These are phyloP conservation scores for Pulveroboletus sp. DNA, from an alignment of 768 basidiomycete species.

Conservation along the genomic window DNA sequence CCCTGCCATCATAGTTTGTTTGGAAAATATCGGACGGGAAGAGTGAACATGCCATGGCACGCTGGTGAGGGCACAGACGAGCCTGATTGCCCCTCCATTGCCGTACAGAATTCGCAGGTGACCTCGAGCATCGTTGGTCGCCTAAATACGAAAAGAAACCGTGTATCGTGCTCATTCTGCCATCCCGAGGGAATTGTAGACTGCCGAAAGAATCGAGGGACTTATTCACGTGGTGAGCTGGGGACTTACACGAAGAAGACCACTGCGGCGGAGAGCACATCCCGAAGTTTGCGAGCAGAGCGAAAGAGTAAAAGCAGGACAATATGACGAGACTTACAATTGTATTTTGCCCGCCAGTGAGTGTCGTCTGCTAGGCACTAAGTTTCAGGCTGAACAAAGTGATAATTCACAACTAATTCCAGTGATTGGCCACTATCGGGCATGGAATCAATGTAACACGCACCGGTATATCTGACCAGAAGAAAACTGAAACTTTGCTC, in stretches of 20 bases:
- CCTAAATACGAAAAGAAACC: neutral
- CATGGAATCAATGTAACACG: slow-evolving; percentile 15
- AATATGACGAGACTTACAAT: slow-evolving; percentile 43
- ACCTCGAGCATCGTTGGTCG: slow-evolving; percentile 12
- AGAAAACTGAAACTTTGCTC: slow-evolving; percentile 56
- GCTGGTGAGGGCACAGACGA: neutral
- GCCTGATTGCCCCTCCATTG: slow-evolving; percentile 30
- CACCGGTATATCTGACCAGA: slow-evolving; percentile 57
- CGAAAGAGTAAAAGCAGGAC: neutral
- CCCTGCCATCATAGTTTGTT: slow-evolving; percentile 18
- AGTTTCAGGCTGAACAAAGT: slow-evolving; percentile 21
- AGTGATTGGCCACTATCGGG: slow-evolving; percentile 12
- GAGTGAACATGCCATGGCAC: neutral
- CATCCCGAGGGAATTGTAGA: slow-evolving; percentile 26
- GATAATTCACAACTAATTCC: slow-evolving; percentile 12
- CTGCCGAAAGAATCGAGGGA: slow-evolving; percentile 3
- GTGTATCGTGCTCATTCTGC: slow-evolving; percentile 15
- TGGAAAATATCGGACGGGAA: slow-evolving; percentile 19
- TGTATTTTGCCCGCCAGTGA: slow-evolving; percentile 78
- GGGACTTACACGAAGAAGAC: slow-evolving; percentile 66
- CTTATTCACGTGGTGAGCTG: neutral
- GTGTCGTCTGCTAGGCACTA: slow-evolving; percentile 35
- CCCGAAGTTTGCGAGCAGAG: slow-evolving; percentile 28
- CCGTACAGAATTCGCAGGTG: slow-evolving; percentile 14
- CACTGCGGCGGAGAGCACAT: slow-evolving; percentile 71